Base-by-base conservation (phyloP, 164 flowering plant species). In the Saururus chinensis region DNA sequence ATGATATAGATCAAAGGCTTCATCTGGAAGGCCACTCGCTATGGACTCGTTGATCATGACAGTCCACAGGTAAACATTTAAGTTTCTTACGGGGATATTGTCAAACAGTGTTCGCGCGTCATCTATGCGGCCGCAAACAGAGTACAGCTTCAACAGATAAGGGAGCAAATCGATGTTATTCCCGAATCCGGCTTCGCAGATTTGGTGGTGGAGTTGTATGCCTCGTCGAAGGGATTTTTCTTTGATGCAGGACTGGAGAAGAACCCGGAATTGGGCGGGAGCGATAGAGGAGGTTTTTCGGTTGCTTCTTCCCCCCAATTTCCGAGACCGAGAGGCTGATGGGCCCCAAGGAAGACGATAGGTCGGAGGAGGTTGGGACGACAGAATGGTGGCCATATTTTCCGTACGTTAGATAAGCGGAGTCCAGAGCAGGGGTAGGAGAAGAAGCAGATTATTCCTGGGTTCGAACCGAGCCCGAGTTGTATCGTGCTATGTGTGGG, bases 61-160 rank as follows among this genome's bases (percentile, higher is more conserved):
- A 14, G 56, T 53, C 56, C 56, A 53, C 7, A 53, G 12, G 56
- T n/a, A 53, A 53, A 53, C 56, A 20, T 53, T 53, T 20, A n/a
- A 12, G 19, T 23, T n/a, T 23, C 56, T 53, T 12, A 9, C 19
- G 12, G 56, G 56, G 19, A 12, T n/a, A n/a, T 53, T 53, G 23
- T 53, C 56, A 23, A 53, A 53, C 56, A 53, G 56, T 11, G 20
- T 53, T n/a, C 56, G 56, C 8, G 56, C 56, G 20, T 53, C 56
- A 10, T n/a, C 56, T 17, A 53, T 10, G 5, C 23, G 12, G 23
- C 56, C 56, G 19, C 56, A 53, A 12, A 23, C 23, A 11, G 56
- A 20, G 23, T 53, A 53, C 10, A 53, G 23, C 23, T 53, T 53
- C 23, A 53, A 7, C 56, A 53, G 56, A n/a, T 19, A 5, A 7